Base-by-base conservation (phyloP, 2,329 filamentous ascomycete genomes). In the Podosphaera fusca region DNA sequence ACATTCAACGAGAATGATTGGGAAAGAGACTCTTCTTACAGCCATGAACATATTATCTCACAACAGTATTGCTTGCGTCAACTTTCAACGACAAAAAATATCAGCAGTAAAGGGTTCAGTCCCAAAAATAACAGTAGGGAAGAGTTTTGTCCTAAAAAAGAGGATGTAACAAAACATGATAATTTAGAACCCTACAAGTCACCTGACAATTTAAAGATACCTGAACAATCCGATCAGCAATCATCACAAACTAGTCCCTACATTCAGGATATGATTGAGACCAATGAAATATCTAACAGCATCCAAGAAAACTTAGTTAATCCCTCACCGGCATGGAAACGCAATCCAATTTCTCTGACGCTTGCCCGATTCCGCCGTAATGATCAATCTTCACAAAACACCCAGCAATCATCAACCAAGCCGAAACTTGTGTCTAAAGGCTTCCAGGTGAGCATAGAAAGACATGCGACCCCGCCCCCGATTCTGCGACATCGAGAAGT, bases 11-110 rank as follows among this genome's bases (percentile, higher is more conserved):
- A 58, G 4, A 58, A 57, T 29, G 59, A 61, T 3, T 67, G 66
- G 64, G 65, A 61, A 12, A 53, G 61, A 45, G 63, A 67, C 38
- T 55, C 61, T 42, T 61, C 62, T 60, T 66, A 61, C 51, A 63
- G 61, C 42, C 58, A 61, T 33, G 58, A 63, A 30, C 59, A 59
- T 31, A 47, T 31, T 5, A 36, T 52, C 21, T 50, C 47, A 42
- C 30, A 36, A n/a, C 49, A 54, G 30, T 42, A 29, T 10, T 36
- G 40, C 4, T 46, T 46, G 21, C 35, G n/a, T 29, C 53, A 31
- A 10, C 30, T 21, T 30, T 42, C 29, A 8, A 40, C n/a, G 34
- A n/a, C 30, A 45, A 40, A 42, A 30, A 30, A 46, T 4, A 38
- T 21, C 36, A 45, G 42, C 38, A 56, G 35, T 7, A 60, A 64